Evolutionary conservation across 441 rosid genomes (phyloP).

Genomic region (Metrosideros polymorpha): DNA sequence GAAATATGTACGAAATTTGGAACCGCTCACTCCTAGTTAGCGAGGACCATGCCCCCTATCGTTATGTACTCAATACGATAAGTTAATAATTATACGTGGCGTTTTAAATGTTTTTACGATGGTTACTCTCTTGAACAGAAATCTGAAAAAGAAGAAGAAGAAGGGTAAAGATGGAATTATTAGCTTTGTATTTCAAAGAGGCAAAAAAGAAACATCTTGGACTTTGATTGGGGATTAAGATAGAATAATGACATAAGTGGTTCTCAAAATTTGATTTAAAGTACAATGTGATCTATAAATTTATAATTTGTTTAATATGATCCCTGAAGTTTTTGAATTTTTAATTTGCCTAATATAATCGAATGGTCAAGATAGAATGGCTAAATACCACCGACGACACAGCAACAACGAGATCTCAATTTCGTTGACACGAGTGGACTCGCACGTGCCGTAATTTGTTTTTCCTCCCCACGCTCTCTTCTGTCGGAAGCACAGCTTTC

Average conservation of each 20-base stretch:
- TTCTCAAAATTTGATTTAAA: no score
- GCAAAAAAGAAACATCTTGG: background rate
- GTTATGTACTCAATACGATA: background rate
- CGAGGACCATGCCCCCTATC: fast-evolving
- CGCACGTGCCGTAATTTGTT: background rate
- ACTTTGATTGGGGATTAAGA: background rate
- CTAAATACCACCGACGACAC: background rate
- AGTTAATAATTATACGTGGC: fast-evolving
- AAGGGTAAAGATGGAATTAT: background rate
- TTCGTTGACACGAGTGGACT: background rate
- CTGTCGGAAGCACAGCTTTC: background rate
- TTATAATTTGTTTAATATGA: no score
- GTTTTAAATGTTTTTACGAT: background rate
- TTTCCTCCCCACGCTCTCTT: no score
- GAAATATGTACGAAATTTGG: no score
- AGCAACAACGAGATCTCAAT: background rate
- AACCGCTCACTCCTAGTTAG: no score
- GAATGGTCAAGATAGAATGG: background rate
- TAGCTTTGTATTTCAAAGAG: background rate
- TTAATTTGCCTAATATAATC: no score
- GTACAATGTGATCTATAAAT: no score
- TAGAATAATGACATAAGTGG: no score
- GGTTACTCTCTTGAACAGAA: background rate
- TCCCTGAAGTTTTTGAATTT: no score
- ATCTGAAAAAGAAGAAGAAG: background rate